Evolutionary conservation across 352 stramenopile species (phyloP).

Genomic region (Pythium rhizo-oryzae): DNA sequence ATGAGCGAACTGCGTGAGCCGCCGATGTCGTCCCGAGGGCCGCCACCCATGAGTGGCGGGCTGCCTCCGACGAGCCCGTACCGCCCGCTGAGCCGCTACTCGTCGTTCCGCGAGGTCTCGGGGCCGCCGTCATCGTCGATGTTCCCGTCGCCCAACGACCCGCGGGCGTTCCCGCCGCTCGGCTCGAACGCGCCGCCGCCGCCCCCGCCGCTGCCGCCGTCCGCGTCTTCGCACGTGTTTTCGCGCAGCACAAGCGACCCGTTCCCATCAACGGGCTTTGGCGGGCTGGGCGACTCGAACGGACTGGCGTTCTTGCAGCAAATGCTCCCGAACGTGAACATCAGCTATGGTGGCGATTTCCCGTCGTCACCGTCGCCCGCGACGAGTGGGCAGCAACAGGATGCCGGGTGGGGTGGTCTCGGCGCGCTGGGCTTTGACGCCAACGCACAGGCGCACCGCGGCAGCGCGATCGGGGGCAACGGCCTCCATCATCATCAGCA

Average conservation of each 20-base stretch:
- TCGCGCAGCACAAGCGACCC: conserved; percentile 18
- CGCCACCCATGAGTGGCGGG: conserved; percentile 14
- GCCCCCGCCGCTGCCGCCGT: conserved; percentile 4
- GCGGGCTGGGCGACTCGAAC: conserved; percentile 5
- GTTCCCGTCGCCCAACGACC: conserved; percentile 18
- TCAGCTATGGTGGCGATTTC: conserved; percentile 83
- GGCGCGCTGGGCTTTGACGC: conserved; percentile 35
- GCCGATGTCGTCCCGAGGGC: conserved; percentile 5
- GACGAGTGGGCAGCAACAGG: conserved; percentile 3
- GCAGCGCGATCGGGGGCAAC: too few species aligned
- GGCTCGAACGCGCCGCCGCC: background rate
- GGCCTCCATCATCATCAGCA: too few species aligned
- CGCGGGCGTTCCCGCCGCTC: conserved; percentile 22
- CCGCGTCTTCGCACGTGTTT: conserved; percentile 14
- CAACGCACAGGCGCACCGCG: conserved; percentile 6
- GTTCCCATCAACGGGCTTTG: conserved; percentile 8
- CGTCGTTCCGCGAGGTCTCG: conserved; percentile 13
- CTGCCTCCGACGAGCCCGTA: conserved; percentile 17
- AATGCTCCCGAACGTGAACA: conserved; percentile 90
- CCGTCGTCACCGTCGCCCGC: conserved; percentile 23
- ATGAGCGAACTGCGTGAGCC: conserved; percentile 29
- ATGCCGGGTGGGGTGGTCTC: conserved; percentile 16
- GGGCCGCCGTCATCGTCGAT: conserved; percentile 22
- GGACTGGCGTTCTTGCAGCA: conserved; percentile 84
- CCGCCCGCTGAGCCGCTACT: conserved; percentile 12